A percentile compares a stretch with the other conserved stretches of the same genome.
Conservation (phyloP, 371 early-diverging fungal species). For the Dichotomocladium elegans region DNA sequence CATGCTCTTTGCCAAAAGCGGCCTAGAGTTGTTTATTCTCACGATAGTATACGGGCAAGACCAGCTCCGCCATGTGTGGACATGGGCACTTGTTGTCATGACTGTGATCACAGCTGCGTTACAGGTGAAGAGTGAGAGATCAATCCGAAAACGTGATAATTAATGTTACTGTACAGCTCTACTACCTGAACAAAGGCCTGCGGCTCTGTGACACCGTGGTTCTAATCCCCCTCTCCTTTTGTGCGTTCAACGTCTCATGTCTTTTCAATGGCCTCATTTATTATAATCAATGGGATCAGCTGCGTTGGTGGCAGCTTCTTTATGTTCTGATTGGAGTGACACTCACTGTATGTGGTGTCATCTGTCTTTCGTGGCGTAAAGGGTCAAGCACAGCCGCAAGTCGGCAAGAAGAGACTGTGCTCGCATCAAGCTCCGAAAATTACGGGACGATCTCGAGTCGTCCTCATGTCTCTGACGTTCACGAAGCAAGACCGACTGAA, state of each 20-base stretch:
- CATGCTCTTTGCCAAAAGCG: conserved; percentile 78
- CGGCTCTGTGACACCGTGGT: conserved; percentile 75
- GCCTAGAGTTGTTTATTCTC: conserved; percentile 68
- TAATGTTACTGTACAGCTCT: conserved; percentile 59
- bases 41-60: conserved; percentile 58
- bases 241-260: conserved; percentile 74
- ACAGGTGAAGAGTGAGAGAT: conserved; percentile 53
- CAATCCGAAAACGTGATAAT: no score
- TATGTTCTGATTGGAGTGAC: conserved; percentile 64
- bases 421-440: background rate
- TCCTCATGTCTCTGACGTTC: no score
- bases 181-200: conserved; percentile 76
- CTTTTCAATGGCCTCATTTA: conserved; percentile 79
- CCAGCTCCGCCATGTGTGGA: conserved; percentile 67
- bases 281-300: conserved; percentile 70
- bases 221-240: conserved; percentile 74
- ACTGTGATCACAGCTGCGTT: conserved; percentile 64
- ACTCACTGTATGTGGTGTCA: conserved; percentile 61
- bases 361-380: conserved; percentile 58
- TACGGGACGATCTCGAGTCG: background rate
- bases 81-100: conserved; percentile 67
- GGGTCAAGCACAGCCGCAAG: background rate
- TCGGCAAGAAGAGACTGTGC: conserved; percentile 10
- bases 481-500: no score
- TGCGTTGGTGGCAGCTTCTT: conserved; percentile 61